Base-by-base conservation (phyloP, 495 filamentous ascomycete species). In the Trichoderma parareesei region DNA sequence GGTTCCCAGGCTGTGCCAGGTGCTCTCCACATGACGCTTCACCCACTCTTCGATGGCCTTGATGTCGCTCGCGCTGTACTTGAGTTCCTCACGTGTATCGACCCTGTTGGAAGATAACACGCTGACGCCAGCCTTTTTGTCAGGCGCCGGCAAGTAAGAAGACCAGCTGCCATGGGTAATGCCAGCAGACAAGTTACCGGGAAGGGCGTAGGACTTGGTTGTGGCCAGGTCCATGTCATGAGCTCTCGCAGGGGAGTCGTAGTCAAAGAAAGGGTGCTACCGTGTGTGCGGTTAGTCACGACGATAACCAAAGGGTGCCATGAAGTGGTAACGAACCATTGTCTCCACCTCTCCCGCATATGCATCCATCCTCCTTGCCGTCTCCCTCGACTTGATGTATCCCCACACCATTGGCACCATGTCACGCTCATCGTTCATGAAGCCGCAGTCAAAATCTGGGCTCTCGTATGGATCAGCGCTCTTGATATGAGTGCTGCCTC, bases 371-470 rank as follows among this genome's bases (percentile, higher is more conserved):
- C 88, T 81, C 1, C 89, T 79, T 6, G 89, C 88, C 5, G 88
- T 92, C 81, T 92, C 90, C 38, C 90, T 85, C n/a, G 86, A 90
- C 73, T 91, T 91, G 74, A 91, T 91, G 73, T 94, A 93, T 0
- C 84, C 87, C 90, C 90, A 93, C 5, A 92, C 87, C 87, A 92
- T 89, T 10, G 89, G 88, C 5, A 83, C 86, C 88, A 92, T 91
- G 70, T 93, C 90, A 37, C 89, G 82, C 73, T 90, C 85, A 72
- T 93, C 88, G 67, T 89, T 92, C 88, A 93, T 91, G 76, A 92
- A 93, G 35, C 89, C 89, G 4, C 89, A 84, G 73, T 93, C 90
- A 67, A 93, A 93, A 73, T 92, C 89, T 1, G 89, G 89, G 8
- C 77, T 76, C 59, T 87, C 89, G 70, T 92, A 92, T 11, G 87